Conservation (phyloP, 495 filamentous ascomycete species). For the Amphirosellinia nigrospora region DNA sequence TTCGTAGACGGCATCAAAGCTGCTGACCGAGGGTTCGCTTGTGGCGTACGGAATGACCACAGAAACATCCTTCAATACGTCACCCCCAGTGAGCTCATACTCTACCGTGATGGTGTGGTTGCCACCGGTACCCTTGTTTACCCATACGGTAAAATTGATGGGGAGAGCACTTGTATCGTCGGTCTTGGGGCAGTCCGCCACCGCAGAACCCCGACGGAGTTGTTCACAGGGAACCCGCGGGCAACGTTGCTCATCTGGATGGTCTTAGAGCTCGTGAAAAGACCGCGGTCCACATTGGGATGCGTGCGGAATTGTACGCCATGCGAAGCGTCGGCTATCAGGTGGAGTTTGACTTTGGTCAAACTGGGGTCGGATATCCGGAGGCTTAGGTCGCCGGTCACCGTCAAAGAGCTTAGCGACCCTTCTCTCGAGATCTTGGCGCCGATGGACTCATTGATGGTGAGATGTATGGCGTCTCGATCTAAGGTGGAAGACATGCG, state of each 20-base stretch:
- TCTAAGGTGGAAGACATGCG: conserved; percentile 70
- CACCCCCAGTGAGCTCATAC: conserved; percentile 84
- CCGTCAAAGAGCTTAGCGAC: conserved; percentile 77
- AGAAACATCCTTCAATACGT: conserved; percentile 77
- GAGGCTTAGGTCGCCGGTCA: conserved; percentile 89
- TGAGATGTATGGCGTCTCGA: conserved; percentile 82
- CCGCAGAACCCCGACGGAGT: conserved; percentile 83
- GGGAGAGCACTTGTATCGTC: conserved; percentile 78
- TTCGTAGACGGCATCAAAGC: conserved; percentile 92
- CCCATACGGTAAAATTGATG: conserved; percentile 95
- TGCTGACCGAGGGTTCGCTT: conserved; percentile 85
- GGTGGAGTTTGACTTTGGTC: conserved; percentile 84
- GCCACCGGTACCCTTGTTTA: conserved; percentile 79
- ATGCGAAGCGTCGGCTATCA: conserved; percentile 73
- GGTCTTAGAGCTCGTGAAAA: conserved; percentile 75
- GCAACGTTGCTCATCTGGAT: conserved; percentile 86
- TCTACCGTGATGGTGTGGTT: conserved; percentile 88
- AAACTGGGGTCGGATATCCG: conserved; percentile 85
- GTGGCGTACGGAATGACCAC: conserved; percentile 85
- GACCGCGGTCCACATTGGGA: conserved; percentile 88
- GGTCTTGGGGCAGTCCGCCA: conserved; percentile 81
- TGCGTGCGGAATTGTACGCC: conserved; percentile 90
- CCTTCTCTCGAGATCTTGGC: conserved; percentile 89
- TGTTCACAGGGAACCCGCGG: conserved; percentile 90
- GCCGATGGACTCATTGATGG: conserved; percentile 83